Base-by-base conservation (phyloP, 164 flowering plant species). In the Macadamia tetraphylla region DNA sequence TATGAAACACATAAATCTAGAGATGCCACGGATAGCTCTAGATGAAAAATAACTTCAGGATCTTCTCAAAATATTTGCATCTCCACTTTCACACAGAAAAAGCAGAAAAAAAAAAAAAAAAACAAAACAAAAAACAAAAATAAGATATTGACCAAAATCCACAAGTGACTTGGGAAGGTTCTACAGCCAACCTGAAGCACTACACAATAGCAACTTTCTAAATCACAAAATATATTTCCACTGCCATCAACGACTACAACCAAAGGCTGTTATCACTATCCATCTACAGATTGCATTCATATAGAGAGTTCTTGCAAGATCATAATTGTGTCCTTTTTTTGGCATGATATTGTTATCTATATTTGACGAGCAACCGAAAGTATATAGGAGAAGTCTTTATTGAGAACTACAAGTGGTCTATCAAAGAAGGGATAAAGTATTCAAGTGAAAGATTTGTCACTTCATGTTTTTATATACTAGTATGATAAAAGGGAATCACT, bases 121-220 rank as follows among this genome's bases (percentile, higher is more conserved):
- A 23, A 23, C 0, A 23, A 23, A 23, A 23, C 23, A 35, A 35
- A 35, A 35, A 46, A 32, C 46, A 35, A n/a, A 5, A 32, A 6
- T 40, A 14, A 57, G 32, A 18, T 53, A 23, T 65, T 56, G 51
- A 51, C 60, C 60, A 35, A 42, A 66, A 23, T 53, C 60, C 40
- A 51, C 67, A 43, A 31, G 51, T 43, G 18, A 43, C 51, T 18
- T 40, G 29, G 42, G 40, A 23, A 12, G 30, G 32, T 35, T 23
- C 57, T 55, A 18, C 61, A 56, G 49, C 67, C 29, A 52, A 51
- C 55, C 42, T 49, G 57, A 65, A 60, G 14, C 64, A 68, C 58
- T 32, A 51, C 3, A 68, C n/a, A 46, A 49, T 43, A 31, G 65
- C 31, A 60, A 68, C 58, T 68, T 68, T 11, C 10, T 49, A 48